Evolutionary conservation across 2,329 filamentous ascomycete genomes (phyloP), one percentile per base, ranked within the genome.

Genomic region (Cephalotrichum gorgonifer): DNA sequence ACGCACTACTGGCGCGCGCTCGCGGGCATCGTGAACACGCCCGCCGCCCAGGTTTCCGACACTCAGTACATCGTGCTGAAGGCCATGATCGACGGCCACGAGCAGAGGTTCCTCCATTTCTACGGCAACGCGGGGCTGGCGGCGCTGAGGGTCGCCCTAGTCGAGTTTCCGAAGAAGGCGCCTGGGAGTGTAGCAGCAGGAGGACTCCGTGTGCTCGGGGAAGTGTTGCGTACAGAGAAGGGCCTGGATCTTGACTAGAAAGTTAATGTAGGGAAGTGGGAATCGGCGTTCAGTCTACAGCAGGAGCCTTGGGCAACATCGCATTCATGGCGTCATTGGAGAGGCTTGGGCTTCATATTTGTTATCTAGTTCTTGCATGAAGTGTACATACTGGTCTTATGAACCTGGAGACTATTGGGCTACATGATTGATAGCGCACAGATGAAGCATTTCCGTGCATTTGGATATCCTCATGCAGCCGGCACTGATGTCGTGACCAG

Each of bases 1-100:
- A 75, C 74, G 0, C 75, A 90, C 50, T 97, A 93, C 70, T 98
- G 93, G 93, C 75, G 73, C 33, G 76, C 85, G 0, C 70, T 97
- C 50, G 80, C 88, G 1, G 74, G 74, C 41, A 86, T 97, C 33
- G 70, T 90, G 60, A 89, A 88, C 61, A 85, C 87, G 0, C 84
- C 88, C 0, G 60, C 79, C 0, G 64, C 68, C 9, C 75, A 86
- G 54, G 75, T 85, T 9, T 85, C 82, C n/a, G 78, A 83, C 53
- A 89, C 85, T 0, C 86, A 90, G 55, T 79, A 81, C 53, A 73
- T 83, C 5, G 78, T 90, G 2, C 69, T 91, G 38, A 78, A 82
- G 51, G 73, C 80, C 7, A 82, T 91, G 75, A 78, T 91, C 27
- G 76, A 85, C 48, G 78, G 83, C 23, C 85, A 85, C 53, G 83